phyloP scores from a whole-genome alignment of 495 filamentous ascomycete genomes.

The Baudoinia panamericana region DNA sequence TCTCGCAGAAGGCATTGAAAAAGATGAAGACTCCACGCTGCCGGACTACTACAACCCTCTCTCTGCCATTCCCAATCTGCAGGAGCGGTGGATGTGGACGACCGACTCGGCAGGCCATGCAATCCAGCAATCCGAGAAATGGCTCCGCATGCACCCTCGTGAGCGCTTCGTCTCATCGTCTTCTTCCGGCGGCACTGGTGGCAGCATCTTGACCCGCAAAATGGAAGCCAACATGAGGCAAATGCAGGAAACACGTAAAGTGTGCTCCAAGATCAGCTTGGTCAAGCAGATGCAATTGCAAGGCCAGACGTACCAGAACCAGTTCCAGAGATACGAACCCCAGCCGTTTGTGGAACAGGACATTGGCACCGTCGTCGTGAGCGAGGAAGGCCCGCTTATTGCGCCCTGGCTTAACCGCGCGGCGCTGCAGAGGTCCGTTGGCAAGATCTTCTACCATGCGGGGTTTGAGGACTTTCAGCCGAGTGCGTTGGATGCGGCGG shows the following conservation, averaged over 20 bases:
- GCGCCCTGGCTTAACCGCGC: constrained; percentile 63
- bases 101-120: constrained; percentile 79
- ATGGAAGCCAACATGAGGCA: constrained; percentile 85
- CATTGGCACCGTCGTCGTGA: constrained; percentile 68
- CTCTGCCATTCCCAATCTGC: constrained; percentile 72
- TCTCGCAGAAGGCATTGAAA: constrained; percentile 83
- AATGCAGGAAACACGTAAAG: constrained; percentile 92
- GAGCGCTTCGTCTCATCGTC: constrained; percentile 68
- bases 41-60: constrained; percentile 91
- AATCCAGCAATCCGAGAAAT: constrained; percentile 72
- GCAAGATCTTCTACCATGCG: constrained; percentile 89
- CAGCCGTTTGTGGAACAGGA: constrained; percentile 82
- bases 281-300: constrained; percentile 99
- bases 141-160: constrained; percentile 55
- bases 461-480: constrained; percentile 97
- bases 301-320: constrained; percentile 90
- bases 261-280: constrained; percentile 88
- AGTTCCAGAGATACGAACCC: constrained; percentile 94
- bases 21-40: constrained; percentile 60
- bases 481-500: constrained; percentile 77
- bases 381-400: constrained; percentile 78
- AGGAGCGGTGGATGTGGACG: constrained; percentile 62
- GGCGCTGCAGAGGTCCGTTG: constrained; percentile 77
- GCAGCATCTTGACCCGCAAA: constrained; percentile 60
- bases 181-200: too few species aligned